These are phyloP conservation scores for Blastosporella zonata DNA, from an alignment of 1,284 basidiomycete genomes.

Conservation along the genomic window DNA sequence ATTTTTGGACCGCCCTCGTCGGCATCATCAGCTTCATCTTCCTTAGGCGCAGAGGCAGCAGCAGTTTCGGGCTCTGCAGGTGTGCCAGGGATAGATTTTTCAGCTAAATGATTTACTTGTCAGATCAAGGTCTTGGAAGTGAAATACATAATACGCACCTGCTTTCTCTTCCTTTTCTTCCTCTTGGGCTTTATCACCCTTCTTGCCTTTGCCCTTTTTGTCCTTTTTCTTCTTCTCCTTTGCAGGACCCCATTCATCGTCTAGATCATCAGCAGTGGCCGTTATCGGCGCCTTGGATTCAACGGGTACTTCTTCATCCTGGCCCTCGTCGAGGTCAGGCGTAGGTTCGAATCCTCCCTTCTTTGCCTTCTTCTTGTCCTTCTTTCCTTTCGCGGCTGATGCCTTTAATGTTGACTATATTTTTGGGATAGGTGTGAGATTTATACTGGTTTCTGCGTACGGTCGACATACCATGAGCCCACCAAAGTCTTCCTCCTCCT, in stretches of 20 bases:
- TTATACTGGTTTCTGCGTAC: constrained; percentile 7
- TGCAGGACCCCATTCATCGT: constrained; percentile 65
- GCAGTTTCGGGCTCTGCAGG: constrained; percentile 30
- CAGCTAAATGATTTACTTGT: constrained; percentile 13
- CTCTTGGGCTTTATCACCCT: constrained; percentile 40
- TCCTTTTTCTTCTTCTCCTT: constrained; percentile 56
- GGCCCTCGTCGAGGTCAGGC: constrained; percentile 21
- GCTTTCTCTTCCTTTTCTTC: constrained; percentile 35
- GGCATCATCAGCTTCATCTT: constrained; percentile 41
- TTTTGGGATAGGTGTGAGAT: constrained; percentile 5
- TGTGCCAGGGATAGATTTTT: constrained; percentile 22
- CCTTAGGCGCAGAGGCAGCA: constrained; percentile 22
- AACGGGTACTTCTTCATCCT: constrained; percentile 21
- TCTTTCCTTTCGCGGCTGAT: constrained; percentile 50
- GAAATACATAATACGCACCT: constrained; percentile 13
- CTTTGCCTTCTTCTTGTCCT: constrained; percentile 66
- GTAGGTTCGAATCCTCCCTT: constrained; percentile 32
- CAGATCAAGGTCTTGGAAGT: not conserved
- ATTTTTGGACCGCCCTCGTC: constrained; percentile 57
- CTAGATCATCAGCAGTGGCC: constrained; percentile 61
- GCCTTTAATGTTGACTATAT: constrained; percentile 58
- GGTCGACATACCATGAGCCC: constrained; percentile 74
- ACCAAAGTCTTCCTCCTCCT: constrained; percentile 74
- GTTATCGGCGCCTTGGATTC: constrained; percentile 39
- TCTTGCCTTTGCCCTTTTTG: constrained; percentile 59